These are phyloP conservation scores for Hyaloscypha finlandica DNA, from an alignment of 495 filamentous ascomycete species.

Conservation along the genomic window DNA sequence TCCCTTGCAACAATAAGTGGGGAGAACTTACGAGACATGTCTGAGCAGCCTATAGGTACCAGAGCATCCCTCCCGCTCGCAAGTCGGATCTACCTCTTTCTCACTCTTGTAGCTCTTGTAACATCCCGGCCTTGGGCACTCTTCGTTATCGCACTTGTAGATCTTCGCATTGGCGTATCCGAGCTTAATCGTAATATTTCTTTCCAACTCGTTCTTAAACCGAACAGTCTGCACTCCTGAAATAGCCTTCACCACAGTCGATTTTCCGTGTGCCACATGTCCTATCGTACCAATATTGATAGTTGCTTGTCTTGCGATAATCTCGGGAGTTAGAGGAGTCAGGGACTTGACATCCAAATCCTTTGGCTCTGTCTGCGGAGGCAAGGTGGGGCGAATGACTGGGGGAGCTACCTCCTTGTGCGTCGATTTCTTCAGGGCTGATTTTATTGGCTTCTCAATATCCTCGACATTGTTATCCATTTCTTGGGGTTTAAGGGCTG, in stretches of 20 bases:
- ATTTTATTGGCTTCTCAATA: constrained; percentile 35
- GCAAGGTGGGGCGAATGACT: constrained; percentile 58
- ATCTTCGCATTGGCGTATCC: constrained; percentile 99
- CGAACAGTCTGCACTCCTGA: constrained; percentile 98
- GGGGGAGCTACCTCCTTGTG: constrained; percentile 40
- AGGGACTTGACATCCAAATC: constrained; percentile 77
- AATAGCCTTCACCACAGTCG: constrained; percentile 97
- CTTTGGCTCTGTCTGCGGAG: constrained; percentile 87
- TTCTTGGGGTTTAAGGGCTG: constrained; percentile 29
- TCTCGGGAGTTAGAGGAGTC: constrained; percentile 88
- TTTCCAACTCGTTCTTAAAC: constrained; percentile 98
- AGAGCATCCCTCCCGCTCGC: constrained; percentile 86
- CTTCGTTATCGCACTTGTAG: constrained; percentile 94
- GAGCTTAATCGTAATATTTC: constrained; percentile 99
- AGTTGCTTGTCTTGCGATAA: constrained; percentile 95
- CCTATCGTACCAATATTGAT: constrained; percentile 99
- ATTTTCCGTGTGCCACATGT: constrained; percentile 98
- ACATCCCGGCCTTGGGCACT: constrained; percentile 91
- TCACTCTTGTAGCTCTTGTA: constrained; percentile 98
- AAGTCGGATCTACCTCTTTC: constrained; percentile 94
- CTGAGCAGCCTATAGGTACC: constrained; percentile 82
- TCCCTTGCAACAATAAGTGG: background rate
- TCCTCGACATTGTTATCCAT: constrained; percentile 29
- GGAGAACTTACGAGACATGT: constrained; percentile 76
- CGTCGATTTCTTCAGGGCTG: constrained; percentile 46